These are phyloP conservation scores for Fusarium sambucinum DNA, from an alignment of 2,329 filamentous ascomycete genomes.

Conservation along the genomic window DNA sequence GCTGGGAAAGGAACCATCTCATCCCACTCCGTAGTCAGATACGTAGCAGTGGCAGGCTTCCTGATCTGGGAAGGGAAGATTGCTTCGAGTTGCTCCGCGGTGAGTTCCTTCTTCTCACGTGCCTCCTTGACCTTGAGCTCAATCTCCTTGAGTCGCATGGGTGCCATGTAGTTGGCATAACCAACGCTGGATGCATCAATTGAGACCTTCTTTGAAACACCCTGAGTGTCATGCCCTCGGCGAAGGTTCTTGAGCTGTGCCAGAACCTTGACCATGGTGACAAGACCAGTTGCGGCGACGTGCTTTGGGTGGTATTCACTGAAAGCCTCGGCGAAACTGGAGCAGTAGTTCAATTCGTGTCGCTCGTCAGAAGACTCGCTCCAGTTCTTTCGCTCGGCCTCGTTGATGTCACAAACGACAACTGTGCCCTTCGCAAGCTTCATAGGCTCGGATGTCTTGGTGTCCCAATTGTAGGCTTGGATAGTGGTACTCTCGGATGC, in stretches of 20 bases:
- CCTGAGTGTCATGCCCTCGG: conserved; percentile 30
- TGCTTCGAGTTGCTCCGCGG: neutral
- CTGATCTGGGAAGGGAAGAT: conserved; percentile 11
- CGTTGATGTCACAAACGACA: conserved; percentile 7
- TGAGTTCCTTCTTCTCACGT: neutral
- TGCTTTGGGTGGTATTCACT: conserved; percentile 24
- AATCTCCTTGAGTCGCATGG: conserved; percentile 24
- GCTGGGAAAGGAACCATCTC: conserved; percentile 42
- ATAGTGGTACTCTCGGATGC: neutral
- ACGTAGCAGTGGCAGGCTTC: conserved; percentile 31
- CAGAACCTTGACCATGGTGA: conserved; percentile 34
- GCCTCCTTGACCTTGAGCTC: conserved; percentile 11
- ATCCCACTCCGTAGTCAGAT: conserved; percentile 40
- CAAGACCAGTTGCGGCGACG: conserved; percentile 20
- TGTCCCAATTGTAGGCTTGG: neutral
- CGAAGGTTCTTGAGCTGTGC: conserved; percentile 35
- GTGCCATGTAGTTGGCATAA: conserved; percentile 41
- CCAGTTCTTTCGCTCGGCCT: neutral
- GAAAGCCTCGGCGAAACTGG: conserved; percentile 40
- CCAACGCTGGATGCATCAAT: conserved; percentile 22
- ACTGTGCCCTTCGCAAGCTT: neutral
- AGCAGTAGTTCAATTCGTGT: conserved; percentile 1
- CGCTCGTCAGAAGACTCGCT: neutral
- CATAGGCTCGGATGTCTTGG: neutral
- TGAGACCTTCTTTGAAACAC: conserved; percentile 29